A percentile compares a stretch with the other conserved stretches of the same genome.
Conservation (phyloP, 129 eudicot species). For the Scalesia atractyloides region DNA sequence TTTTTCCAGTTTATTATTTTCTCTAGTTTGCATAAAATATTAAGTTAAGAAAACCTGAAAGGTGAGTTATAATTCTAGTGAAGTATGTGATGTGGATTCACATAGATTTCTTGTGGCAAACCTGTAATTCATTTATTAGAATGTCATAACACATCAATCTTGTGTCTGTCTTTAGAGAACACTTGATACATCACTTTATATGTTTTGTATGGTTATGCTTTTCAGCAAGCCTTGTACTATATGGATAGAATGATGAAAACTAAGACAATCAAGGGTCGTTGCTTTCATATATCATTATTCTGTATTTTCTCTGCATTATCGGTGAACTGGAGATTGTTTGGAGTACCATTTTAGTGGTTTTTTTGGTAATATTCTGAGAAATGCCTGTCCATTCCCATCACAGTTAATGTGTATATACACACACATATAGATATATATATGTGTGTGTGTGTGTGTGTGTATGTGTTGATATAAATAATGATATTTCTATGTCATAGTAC, state of each 20-base stretch:
- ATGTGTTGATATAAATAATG: not conserved
- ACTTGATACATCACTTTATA: not conserved
- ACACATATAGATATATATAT: too few species aligned
- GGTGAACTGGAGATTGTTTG: not conserved
- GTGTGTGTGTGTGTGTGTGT: not conserved
- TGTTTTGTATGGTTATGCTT: not conserved
- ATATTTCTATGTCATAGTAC: not conserved
- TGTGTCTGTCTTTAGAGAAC: not conserved
- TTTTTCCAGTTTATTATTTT: constrained; percentile 9
- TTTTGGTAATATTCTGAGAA: not conserved
- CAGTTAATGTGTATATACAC: constrained; percentile 7
- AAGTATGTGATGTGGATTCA: constrained; percentile 9
- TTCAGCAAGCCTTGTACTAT: not conserved
- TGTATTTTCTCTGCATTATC: not conserved
- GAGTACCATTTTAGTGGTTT: constrained; percentile 2
- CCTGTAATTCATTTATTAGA: constrained; percentile 10
- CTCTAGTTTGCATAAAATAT: not conserved
- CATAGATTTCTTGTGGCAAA: constrained; percentile 13
- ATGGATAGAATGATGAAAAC: not conserved
- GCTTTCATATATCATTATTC: not conserved
- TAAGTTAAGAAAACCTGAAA: not conserved
- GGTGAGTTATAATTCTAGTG: not conserved
- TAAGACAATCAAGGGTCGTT: constrained; percentile 8
- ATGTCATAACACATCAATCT: not conserved
- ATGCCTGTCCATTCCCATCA: constrained; percentile 8